phyloP scores from a whole-genome alignment of 2,329 filamentous ascomycete species.

The Alternaria ethzedia region DNA sequence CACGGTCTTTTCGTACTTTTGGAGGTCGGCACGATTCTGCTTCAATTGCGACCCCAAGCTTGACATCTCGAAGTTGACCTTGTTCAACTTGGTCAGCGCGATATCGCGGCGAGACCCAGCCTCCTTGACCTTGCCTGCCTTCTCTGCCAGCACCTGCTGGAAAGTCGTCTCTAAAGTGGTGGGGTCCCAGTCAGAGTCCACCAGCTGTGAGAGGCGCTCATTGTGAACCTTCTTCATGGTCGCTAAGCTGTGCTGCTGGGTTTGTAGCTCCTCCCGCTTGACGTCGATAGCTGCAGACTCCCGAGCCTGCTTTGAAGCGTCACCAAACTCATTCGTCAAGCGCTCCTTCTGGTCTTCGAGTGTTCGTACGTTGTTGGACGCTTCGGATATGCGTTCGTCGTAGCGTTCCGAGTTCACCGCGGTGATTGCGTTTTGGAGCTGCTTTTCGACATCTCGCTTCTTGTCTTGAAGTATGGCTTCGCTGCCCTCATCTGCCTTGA shows the following conservation, averaged over 20 bases:
- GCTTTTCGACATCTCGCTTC: conserved; percentile 70
- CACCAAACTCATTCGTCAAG: conserved; percentile 79
- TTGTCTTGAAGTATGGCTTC: conserved; percentile 79
- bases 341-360: conserved; percentile 75
- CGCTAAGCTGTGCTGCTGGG: conserved; percentile 75
- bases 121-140: conserved; percentile 64
- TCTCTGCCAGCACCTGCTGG: conserved; percentile 66
- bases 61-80: conserved; percentile 75
- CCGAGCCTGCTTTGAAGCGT: conserved; percentile 79
- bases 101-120: conserved; percentile 74
- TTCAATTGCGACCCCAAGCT: conserved; percentile 68
- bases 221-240: conserved; percentile 79
- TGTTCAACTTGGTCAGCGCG: conserved; percentile 73
- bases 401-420: conserved; percentile 69
- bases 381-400: conserved; percentile 72
- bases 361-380: conserved; percentile 68
- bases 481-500: conserved; percentile 84
- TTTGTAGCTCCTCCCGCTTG: conserved; percentile 78
- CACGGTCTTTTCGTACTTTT: conserved; percentile 67
- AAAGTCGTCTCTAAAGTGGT: conserved; percentile 74
- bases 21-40: conserved; percentile 68
- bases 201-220: conserved; percentile 68
- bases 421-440: conserved; percentile 67
- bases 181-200: conserved; percentile 73
- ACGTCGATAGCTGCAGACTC: conserved; percentile 85